Evolutionary conservation across 371 early-diverging fungal species (phyloP).

Genomic region (Umbelopsis sp.): DNA sequence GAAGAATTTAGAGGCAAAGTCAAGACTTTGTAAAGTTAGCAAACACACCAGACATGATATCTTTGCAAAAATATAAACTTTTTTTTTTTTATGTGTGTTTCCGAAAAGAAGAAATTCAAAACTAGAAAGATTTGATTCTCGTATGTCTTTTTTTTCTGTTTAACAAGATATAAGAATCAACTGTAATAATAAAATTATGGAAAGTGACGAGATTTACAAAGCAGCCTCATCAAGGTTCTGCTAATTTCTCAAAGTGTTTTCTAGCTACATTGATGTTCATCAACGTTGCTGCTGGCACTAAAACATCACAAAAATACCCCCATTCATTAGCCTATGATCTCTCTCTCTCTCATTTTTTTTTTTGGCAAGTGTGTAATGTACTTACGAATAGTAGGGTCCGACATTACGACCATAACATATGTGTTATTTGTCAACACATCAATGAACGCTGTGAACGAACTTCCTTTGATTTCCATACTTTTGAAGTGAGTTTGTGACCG

Average conservation of each 20-base stretch:
- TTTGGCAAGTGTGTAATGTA: slow-evolving; percentile 1
- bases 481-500: slow-evolving; percentile 84
- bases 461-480: slow-evolving; percentile 87
- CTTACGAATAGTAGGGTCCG: slow-evolving; percentile 91
- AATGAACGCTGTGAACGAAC: slow-evolving; percentile 84
- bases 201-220: not conserved
- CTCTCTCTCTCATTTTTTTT: slow-evolving; percentile 18
- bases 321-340: slow-evolving; percentile 17
- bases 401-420: slow-evolving; percentile 90
- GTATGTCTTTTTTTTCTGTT: not conserved
- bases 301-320: slow-evolving; percentile 17
- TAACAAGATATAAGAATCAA: not conserved
- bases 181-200: slow-evolving; percentile 10
- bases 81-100: not conserved
- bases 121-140: too few species aligned
- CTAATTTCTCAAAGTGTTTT: slow-evolving; percentile 82
- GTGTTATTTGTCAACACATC: slow-evolving; percentile 94
- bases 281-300: slow-evolving; percentile 77
- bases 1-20: slow-evolving; percentile 59
- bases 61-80: not conserved
- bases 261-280: slow-evolving; percentile 81
- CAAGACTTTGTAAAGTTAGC: slow-evolving; percentile 46
- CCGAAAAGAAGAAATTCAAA: too few species aligned
- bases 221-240: slow-evolving; percentile 1
- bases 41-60: not conserved